phyloP scores from a whole-genome alignment of 1,284 basidiomycete species.

The Heliocybe sulcata region DNA sequence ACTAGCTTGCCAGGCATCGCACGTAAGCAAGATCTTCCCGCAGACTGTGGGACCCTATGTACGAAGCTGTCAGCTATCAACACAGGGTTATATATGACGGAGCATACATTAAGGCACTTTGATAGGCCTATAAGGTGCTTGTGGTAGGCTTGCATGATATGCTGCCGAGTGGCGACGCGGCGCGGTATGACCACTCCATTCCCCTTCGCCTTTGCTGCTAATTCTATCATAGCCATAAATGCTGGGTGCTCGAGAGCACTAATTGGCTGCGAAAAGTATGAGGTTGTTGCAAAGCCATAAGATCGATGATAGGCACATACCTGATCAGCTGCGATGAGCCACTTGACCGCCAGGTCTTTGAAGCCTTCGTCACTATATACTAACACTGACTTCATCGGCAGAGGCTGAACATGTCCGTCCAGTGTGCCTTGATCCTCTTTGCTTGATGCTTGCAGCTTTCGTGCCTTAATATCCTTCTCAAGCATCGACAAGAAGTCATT shows the following conservation, averaged over 20 bases:
- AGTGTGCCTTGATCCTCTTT: neutral
- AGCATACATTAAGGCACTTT: neutral
- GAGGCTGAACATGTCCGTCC: neutral
- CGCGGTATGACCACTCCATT: neutral
- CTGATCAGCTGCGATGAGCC: neutral
- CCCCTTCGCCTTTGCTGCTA: neutral
- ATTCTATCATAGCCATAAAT: neutral
- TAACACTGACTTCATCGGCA: neutral
- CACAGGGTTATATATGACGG: neutral
- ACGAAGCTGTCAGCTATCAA: neutral
- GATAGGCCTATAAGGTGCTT: neutral
- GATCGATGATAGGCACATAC: neutral
- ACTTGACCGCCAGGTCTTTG: neutral
- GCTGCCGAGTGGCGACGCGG: neutral
- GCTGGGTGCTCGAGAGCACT: neutral
- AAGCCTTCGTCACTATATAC: neutral
- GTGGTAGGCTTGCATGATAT: neutral
- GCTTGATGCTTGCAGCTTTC: neutral
- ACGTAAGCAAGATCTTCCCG: slow-evolving; percentile 6
- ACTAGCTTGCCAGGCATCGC: slow-evolving; percentile 14
- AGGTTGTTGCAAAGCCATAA: neutral
- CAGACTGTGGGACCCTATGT: neutral
- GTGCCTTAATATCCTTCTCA: neutral
- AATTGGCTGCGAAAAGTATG: neutral
- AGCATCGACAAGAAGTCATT: neutral